A percentile compares a stretch with the other conserved stretches of the same genome.
These are phyloP conservation scores for Hygrophoropsis aurantiaca DNA, from an alignment of 768 basidiomycete genomes.

Conservation along the genomic window DNA sequence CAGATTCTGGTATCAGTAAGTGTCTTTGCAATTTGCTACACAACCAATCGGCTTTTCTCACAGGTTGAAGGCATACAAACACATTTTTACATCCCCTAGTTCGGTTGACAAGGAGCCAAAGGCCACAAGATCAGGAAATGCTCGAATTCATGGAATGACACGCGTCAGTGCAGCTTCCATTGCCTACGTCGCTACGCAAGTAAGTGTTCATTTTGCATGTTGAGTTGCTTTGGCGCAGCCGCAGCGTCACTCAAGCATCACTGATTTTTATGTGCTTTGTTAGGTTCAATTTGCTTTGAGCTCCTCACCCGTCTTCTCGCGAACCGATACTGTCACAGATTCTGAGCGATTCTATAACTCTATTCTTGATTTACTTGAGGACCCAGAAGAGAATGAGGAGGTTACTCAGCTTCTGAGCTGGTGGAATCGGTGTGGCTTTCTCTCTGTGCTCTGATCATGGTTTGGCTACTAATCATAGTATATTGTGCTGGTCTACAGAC, in stretches of 20 bases:
- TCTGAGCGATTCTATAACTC: slow-evolving; percentile 22
- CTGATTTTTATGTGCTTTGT: neutral
- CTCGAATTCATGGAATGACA: slow-evolving; percentile 15
- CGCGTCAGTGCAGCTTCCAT: slow-evolving; percentile 14
- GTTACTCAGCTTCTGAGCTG: slow-evolving; percentile 13
- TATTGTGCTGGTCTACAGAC: neutral
- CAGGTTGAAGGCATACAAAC: slow-evolving; percentile 20
- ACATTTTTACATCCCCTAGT: slow-evolving; percentile 30
- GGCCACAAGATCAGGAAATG: slow-evolving; percentile 24
- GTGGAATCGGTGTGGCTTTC: slow-evolving; percentile 16
- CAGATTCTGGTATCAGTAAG: neutral
- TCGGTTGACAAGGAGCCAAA: slow-evolving; percentile 25
- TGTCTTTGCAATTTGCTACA: too few relatives aligned
- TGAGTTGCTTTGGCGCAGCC: too few relatives aligned
- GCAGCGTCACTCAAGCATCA: neutral
- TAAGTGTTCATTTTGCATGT: too few relatives aligned
- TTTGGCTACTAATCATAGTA: neutral
- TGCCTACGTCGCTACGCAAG: slow-evolving; percentile 21
- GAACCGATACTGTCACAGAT: slow-evolving; percentile 18
- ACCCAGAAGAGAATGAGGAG: slow-evolving; percentile 18
- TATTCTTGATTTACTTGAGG: slow-evolving; percentile 18
- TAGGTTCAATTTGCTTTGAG: slow-evolving; percentile 17
- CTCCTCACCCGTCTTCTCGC: slow-evolving; percentile 14
- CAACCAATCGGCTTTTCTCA: too few relatives aligned
- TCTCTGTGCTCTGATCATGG: too few relatives aligned